Conservation (phyloP, 192 early-diverging fungal genomes). For the Glomus cerebriforme region DNA sequence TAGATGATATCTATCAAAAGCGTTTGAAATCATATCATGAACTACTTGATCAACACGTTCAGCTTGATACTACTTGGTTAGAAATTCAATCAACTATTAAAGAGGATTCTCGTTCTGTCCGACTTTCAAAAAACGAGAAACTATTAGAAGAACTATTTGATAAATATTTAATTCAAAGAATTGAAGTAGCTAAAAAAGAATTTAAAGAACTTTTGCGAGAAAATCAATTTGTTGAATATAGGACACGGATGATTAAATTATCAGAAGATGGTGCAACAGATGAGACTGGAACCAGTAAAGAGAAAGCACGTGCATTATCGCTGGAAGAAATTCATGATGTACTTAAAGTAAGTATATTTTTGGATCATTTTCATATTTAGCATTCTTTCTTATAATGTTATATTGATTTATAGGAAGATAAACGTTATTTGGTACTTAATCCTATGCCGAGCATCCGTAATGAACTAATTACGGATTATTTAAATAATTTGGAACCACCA, state of each 20-base stretch:
- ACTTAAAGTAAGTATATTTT: slow-evolving; percentile 45
- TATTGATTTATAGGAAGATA: slow-evolving; percentile 47
- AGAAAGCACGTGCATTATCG: slow-evolving; percentile 13
- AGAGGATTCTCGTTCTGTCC: slow-evolving; percentile 43
- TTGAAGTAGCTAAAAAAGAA: slow-evolving; percentile 40
- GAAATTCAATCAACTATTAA: slow-evolving; percentile 38
- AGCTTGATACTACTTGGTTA: slow-evolving; percentile 49
- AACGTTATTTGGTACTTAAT: slow-evolving; percentile 47
- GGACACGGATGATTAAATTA: slow-evolving; percentile 50
- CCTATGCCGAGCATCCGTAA: slow-evolving; percentile 48
- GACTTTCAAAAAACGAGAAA: slow-evolving; percentile 36
- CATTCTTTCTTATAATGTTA: not conserved
- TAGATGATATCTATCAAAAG: slow-evolving; percentile 39
- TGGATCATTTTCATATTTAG: not conserved
- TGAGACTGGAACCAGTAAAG: slow-evolving; percentile 40
- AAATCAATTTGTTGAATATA: slow-evolving; percentile 58
- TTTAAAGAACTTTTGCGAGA: slow-evolving; percentile 48
- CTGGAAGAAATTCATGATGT: slow-evolving; percentile 54
- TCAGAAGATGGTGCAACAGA: slow-evolving; percentile 44
- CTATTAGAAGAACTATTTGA: slow-evolving; percentile 42
- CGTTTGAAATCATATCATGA: slow-evolving; percentile 45
- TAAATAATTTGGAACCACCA: slow-evolving; percentile 33
- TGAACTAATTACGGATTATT: slow-evolving; percentile 42
- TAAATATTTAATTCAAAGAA: slow-evolving; percentile 35
- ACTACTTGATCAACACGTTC: slow-evolving; percentile 42